A percentile compares a stretch with the other conserved stretches of the same genome.
phyloP scores from a whole-genome alignment of 2,329 filamentous ascomycete genomes.

The Penicillium sp. region DNA sequence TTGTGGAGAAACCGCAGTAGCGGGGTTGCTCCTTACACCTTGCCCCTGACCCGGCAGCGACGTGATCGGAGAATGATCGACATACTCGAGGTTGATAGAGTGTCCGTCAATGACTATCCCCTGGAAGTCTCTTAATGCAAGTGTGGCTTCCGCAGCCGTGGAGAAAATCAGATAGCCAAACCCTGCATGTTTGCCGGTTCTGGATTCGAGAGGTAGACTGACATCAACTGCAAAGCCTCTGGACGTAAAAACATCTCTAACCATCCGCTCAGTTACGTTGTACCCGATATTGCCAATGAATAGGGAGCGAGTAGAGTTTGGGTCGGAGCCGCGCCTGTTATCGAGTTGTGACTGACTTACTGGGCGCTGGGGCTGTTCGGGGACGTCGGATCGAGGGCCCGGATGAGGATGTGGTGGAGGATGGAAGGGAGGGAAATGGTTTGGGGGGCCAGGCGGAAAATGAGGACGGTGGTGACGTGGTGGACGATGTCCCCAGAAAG shows the following conservation, averaged over 20 bases:
- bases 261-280: slow-evolving; percentile 41
- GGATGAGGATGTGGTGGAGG: neutral
- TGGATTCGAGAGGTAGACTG: slow-evolving; percentile 39
- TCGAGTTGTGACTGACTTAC: neutral
- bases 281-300: slow-evolving; percentile 49
- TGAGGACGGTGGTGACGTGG: neutral
- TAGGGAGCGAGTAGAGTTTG: slow-evolving; percentile 23
- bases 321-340: neutral
- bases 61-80: slow-evolving; percentile 34
- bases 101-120: slow-evolving; percentile 45
- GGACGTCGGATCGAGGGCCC: neutral
- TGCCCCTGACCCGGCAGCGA: neutral
- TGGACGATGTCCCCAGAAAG: neutral
- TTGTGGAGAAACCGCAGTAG: slow-evolving; percentile 6
- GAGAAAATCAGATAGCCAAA: slow-evolving; percentile 48
- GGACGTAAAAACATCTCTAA: slow-evolving; percentile 43
- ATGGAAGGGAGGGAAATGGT: neutral
- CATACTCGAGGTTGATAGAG: slow-evolving; percentile 47
- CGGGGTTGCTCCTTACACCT: neutral
- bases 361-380: neutral
- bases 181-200: slow-evolving; percentile 42
- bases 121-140: slow-evolving; percentile 43
- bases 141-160: slow-evolving; percentile 40
- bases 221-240: slow-evolving; percentile 44
- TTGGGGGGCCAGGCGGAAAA: neutral